Evolutionary conservation across 2,329 filamentous ascomycete species (phyloP).

Genomic region (Aspergillus fumigatus): DNA sequence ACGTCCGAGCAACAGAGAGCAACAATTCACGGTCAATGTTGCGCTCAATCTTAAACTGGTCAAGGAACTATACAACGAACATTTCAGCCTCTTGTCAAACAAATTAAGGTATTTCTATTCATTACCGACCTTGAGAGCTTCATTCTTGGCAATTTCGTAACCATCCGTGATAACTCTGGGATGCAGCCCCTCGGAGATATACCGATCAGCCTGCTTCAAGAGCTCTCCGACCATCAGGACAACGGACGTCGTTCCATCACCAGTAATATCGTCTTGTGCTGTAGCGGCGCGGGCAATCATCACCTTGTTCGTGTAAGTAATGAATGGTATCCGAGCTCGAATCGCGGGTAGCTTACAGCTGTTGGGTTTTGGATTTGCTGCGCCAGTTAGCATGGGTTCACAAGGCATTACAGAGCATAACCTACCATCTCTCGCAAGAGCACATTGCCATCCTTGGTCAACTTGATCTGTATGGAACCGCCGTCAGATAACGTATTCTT

Average conservation of each 20-base stretch:
- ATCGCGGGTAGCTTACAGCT: constrained; percentile 55
- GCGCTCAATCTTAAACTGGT: constrained; percentile 82
- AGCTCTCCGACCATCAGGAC: constrained; percentile 94
- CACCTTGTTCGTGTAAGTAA: constrained; percentile 40
- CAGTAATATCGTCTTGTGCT: constrained; percentile 96
- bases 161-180: constrained; percentile 95
- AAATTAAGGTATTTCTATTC: neutral
- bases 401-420: constrained; percentile 3
- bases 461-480: constrained; percentile 68
- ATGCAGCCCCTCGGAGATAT: constrained; percentile 95
- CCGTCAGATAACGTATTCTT: constrained; percentile 14
- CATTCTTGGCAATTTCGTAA: constrained; percentile 92
- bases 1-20: constrained; percentile 87
- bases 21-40: constrained; percentile 92
- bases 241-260: constrained; percentile 95
- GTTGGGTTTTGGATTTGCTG: constrained; percentile 97
- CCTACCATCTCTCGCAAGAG: constrained; percentile 61
- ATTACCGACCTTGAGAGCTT: constrained; percentile 69
- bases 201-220: constrained; percentile 93
- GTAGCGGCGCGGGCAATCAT: constrained; percentile 80
- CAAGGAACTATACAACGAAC: constrained; percentile 65
- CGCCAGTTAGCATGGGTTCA: constrained; percentile 26
- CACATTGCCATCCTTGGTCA: constrained; percentile 98
- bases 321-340: constrained; percentile 1
- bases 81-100: constrained; percentile 11